These are phyloP conservation scores for Solanum neorickii DNA, from an alignment of 257 asterid species.

Conservation along the genomic window DNA sequence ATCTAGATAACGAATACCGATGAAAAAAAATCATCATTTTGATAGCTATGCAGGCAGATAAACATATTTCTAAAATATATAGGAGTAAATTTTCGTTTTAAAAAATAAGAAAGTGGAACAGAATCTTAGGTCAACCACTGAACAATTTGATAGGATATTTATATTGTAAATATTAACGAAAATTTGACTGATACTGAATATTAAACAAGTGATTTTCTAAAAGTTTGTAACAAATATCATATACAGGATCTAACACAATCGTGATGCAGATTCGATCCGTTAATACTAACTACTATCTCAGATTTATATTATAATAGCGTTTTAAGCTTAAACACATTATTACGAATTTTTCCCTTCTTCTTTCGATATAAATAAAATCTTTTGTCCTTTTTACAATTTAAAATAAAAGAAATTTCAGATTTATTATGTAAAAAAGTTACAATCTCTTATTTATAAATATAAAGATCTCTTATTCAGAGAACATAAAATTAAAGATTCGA, in stretches of 20 bases:
- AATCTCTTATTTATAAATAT: neutral
- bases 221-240: neutral
- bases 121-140: slow-evolving; percentile 35
- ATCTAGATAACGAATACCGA: rapidly evolving
- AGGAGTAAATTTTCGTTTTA: neutral
- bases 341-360: no score
- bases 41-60: neutral
- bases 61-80: neutral
- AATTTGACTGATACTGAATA: neutral
- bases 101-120: neutral
- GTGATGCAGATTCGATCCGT: neutral
- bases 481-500: no score
- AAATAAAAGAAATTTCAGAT: no score
- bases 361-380: no score
- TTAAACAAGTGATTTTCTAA: neutral
- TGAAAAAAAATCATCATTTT: neutral
- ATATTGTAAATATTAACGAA: neutral
- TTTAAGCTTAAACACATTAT: no score
- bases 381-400: no score
- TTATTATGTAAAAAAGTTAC: no score
- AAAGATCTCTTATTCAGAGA: neutral
- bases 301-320: no score
- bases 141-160: neutral
- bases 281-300: neutral
- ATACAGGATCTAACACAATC: neutral